These are phyloP conservation scores for Rhododendron vialii DNA, from an alignment of 148 eudicot species.

Conservation along the genomic window DNA sequence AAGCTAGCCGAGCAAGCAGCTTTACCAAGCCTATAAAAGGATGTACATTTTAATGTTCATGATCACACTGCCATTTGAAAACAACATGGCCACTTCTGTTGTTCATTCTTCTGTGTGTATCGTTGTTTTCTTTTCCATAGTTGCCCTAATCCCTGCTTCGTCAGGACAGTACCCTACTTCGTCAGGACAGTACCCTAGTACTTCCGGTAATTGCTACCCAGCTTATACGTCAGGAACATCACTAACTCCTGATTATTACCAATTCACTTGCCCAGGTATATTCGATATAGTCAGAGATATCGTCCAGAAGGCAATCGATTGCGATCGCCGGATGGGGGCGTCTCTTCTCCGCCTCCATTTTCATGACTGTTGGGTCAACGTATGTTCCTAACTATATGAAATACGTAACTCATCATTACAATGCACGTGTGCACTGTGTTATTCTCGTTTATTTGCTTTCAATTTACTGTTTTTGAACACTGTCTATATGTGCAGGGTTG, in stretches of 20 bases:
- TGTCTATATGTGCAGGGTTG: slow-evolving; percentile 31
- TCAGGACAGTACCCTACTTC: background rate
- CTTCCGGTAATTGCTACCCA: too few relatives aligned
- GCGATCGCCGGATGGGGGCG: slow-evolving; percentile 49
- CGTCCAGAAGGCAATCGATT: slow-evolving; percentile 27
- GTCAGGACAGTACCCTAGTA: background rate
- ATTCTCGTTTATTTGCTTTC: too few relatives aligned
- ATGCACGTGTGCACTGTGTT: too few relatives aligned
- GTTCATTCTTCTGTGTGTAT: background rate
- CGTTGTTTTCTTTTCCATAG: background rate
- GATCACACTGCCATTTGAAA: background rate
- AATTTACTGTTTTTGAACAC: background rate
- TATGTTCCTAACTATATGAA: slow-evolving; percentile 8
- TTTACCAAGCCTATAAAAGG: background rate
- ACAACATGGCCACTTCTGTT: slow-evolving; percentile 2
- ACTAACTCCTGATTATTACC: slow-evolving; percentile 4
- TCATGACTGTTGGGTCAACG: slow-evolving; percentile 59
- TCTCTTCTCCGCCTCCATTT: slow-evolving; percentile 56
- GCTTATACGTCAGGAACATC: background rate
- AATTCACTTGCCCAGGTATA: background rate
- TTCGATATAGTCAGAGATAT: background rate
- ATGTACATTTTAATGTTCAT: background rate
- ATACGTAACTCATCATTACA: too few relatives aligned
- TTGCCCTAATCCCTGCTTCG: background rate
- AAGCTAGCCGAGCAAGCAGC: background rate